Percentiles rank a stretch among this genome's conserved stretches.
phyloP scores from a whole-genome alignment of 305 asterid genomes.

The Ruellia speciosa region DNA sequence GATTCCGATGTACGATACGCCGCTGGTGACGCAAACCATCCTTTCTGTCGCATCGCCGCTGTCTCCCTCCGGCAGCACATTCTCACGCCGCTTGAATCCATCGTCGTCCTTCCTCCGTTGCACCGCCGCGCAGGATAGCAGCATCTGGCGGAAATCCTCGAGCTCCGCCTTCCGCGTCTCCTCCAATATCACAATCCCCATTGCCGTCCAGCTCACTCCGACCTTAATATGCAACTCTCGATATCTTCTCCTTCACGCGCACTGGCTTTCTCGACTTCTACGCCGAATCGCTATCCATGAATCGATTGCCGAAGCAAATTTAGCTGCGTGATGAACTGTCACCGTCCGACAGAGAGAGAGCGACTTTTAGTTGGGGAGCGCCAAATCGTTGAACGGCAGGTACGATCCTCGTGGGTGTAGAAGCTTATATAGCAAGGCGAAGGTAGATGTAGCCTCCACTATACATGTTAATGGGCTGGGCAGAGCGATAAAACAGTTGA shows the following conservation, averaged over 20 bases:
- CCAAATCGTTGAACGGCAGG: conserved; percentile 28
- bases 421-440: background rate
- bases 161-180: conserved; percentile 55
- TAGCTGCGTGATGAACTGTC: background rate
- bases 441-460: conserved; percentile 14
- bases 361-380: background rate
- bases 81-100: conserved; percentile 14
- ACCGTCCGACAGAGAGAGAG: background rate
- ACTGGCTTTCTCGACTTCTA: background rate
- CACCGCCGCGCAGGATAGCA: conserved; percentile 61
- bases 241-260: background rate
- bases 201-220: conserved; percentile 10
- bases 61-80: conserved; percentile 11
- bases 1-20: conserved; percentile 73
- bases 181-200: conserved; percentile 65
- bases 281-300: background rate
- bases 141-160: conserved; percentile 66
- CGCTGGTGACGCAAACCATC: conserved; percentile 82
- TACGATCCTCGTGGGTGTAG: conserved; percentile 11
- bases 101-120: conserved; percentile 54
- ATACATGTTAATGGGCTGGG: no score
- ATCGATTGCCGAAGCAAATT: background rate
- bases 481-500: no score
- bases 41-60: conserved; percentile 40
- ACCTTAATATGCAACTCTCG: background rate